phyloP scores from a whole-genome alignment of 2,329 filamentous ascomycete species.

The Aspergillus sp. region DNA sequence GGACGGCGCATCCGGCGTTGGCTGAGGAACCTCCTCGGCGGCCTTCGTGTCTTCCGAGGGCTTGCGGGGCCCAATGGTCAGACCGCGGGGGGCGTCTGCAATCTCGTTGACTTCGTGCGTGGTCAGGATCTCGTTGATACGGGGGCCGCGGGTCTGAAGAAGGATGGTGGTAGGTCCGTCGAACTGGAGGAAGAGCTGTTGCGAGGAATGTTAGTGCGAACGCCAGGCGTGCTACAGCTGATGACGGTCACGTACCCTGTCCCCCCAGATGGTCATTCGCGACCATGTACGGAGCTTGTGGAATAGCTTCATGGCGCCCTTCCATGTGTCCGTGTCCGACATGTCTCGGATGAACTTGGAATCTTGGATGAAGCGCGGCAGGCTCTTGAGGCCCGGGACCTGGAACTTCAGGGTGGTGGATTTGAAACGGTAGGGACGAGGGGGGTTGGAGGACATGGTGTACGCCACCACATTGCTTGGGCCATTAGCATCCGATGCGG shows the following conservation, averaged over 20 bases:
- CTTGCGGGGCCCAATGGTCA: constrained; percentile 59
- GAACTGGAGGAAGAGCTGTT: constrained; percentile 79
- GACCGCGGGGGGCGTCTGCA: constrained; percentile 75
- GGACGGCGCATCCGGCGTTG: constrained; percentile 21
- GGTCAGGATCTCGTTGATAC: constrained; percentile 75
- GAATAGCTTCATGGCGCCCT: constrained; percentile 61
- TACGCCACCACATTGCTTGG: constrained; percentile 84
- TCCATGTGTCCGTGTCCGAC: constrained; percentile 71
- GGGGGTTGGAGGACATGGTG: constrained; percentile 69
- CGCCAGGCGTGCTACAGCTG: not conserved
- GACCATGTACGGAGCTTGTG: constrained; percentile 73
- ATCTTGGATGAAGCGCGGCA: constrained; percentile 65
- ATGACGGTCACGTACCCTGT: constrained; percentile 56
- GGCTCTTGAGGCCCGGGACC: constrained; percentile 63
- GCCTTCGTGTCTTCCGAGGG: constrained; percentile 17
- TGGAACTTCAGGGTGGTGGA: constrained; percentile 73
- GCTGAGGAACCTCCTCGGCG: constrained; percentile 21
- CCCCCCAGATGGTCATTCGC: constrained; percentile 86
- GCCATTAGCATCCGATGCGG: constrained; percentile 10
- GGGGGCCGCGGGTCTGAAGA: constrained; percentile 80
- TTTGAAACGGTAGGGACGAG: constrained; percentile 83
- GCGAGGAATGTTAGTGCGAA: constrained; percentile 1
- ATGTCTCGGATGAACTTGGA: constrained; percentile 72
- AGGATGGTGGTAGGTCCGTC: constrained; percentile 82
- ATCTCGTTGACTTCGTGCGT: constrained; percentile 84